Evolutionary conservation across 129 eudicot species (phyloP).

Genomic region (Flaveria sonorensis): DNA sequence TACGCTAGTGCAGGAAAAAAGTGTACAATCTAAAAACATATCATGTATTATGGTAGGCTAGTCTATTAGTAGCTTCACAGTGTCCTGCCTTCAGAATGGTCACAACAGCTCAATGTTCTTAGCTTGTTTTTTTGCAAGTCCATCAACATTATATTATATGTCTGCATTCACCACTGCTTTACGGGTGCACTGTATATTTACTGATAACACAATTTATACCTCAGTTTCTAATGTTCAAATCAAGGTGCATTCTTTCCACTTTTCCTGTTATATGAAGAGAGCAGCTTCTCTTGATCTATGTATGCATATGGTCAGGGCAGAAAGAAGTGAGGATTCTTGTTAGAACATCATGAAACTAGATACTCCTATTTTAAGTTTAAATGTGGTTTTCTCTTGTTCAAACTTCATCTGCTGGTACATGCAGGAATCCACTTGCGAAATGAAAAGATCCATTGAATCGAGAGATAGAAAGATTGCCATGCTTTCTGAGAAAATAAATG

Average conservation of each 20-base stretch:
- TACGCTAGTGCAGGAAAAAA: background rate
- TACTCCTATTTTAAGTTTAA: constrained; percentile 3
- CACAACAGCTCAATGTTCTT: background rate
- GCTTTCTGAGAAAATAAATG: constrained; percentile 56
- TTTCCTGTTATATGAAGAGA: background rate
- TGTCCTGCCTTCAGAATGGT: background rate
- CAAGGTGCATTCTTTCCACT: background rate
- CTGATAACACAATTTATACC: background rate
- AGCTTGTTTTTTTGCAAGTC: background rate
- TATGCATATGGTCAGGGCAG: constrained; percentile 9
- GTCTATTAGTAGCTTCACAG: background rate
- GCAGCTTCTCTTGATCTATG: constrained; percentile 20
- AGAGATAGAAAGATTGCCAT: constrained; percentile 52
- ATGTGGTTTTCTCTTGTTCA: constrained; percentile 16
- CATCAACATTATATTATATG: background rate
- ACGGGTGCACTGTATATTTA: background rate
- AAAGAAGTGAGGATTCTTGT: background rate
- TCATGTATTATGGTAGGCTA: background rate
- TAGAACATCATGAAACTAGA: background rate
- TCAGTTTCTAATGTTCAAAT: background rate
- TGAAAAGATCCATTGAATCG: constrained; percentile 58
- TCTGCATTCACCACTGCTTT: background rate
- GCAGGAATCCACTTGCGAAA: constrained; percentile 62
- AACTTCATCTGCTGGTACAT: constrained; percentile 26
- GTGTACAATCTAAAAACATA: background rate